phyloP scores from a whole-genome alignment of 306 rosid species.

The Pyrus pyrifolia region DNA sequence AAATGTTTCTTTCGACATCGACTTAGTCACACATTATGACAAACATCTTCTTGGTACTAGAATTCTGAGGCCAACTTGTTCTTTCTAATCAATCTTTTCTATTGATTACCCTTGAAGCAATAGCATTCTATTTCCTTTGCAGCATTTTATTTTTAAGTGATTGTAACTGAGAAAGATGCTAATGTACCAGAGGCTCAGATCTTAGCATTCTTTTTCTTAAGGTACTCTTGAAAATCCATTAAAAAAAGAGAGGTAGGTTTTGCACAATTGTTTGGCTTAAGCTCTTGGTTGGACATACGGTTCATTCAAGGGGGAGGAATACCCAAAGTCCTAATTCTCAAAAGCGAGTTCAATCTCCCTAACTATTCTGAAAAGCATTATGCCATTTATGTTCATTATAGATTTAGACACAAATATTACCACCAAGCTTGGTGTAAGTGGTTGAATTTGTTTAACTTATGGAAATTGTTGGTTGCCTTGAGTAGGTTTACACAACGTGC shows the following conservation, averaged over 20 bases:
- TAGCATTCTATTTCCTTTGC: neutral
- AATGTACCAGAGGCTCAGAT: too few species aligned
- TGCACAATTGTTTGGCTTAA: neutral
- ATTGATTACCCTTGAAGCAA: neutral
- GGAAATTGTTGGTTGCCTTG: conserved; percentile 7
- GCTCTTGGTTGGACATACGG: neutral
- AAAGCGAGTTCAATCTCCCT: neutral
- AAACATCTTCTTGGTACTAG: neutral
- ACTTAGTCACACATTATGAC: neutral
- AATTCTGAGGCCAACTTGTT: neutral
- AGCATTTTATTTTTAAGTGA: neutral
- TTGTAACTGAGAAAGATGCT: neutral
- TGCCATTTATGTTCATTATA: neutral
- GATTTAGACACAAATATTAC: neutral
- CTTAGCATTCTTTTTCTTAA: neutral
- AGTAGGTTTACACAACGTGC: conserved; percentile 79
- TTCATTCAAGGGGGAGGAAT: neutral
- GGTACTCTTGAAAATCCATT: neutral
- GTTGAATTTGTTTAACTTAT: neutral
- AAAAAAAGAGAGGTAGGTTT: neutral
- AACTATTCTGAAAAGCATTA: neutral
- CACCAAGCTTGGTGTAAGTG: neutral
- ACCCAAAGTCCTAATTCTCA: neutral
- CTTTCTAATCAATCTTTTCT: neutral
- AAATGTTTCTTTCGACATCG: neutral